phyloP scores from a whole-genome alignment of 2,329 filamentous ascomycete genomes.

The Ustulina deusta region DNA sequence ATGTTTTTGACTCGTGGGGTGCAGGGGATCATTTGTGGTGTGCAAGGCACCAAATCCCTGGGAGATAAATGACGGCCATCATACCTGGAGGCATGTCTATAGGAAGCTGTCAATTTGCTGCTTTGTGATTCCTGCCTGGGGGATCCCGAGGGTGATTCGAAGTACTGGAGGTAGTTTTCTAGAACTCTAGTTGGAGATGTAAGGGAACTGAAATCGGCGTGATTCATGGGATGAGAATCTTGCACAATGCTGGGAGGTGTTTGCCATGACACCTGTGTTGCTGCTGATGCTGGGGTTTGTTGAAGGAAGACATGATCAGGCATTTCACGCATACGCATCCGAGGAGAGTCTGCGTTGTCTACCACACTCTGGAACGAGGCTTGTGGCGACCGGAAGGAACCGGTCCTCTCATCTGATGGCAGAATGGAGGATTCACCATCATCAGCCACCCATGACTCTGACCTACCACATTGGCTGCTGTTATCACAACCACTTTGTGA shows the following conservation, averaged over 20 bases:
- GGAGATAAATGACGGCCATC: neutral
- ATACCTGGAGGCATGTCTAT: conserved; percentile 16
- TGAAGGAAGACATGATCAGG: conserved; percentile 15
- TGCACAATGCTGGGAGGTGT: conserved; percentile 63
- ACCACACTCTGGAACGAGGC: conserved; percentile 60
- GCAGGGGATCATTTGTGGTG: conserved; percentile 43
- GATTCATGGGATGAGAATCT: conserved; percentile 64
- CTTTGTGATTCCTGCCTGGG: conserved; percentile 28
- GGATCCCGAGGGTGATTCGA: conserved; percentile 46
- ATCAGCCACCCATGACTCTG: conserved; percentile 16
- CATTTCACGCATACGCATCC: conserved; percentile 36
- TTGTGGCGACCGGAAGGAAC: conserved; percentile 48
- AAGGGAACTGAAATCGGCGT: conserved; percentile 49
- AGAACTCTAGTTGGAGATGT: conserved; percentile 65
- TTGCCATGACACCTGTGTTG: conserved; percentile 55
- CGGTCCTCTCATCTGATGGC: conserved; percentile 31
- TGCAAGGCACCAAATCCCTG: conserved; percentile 31
- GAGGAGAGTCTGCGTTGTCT: conserved; percentile 57
- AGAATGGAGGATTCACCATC: conserved; percentile 22
- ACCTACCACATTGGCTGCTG: conserved; percentile 1
- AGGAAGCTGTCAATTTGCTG: conserved; percentile 7
- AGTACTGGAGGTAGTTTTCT: conserved; percentile 60
- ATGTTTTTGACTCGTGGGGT: conserved; percentile 31
- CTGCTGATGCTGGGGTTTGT: conserved; percentile 23
- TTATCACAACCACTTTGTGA: conserved; percentile 1